Evolutionary conservation across 2,329 filamentous ascomycete genomes (phyloP).

Genomic region (Aureobasidium sp.): DNA sequence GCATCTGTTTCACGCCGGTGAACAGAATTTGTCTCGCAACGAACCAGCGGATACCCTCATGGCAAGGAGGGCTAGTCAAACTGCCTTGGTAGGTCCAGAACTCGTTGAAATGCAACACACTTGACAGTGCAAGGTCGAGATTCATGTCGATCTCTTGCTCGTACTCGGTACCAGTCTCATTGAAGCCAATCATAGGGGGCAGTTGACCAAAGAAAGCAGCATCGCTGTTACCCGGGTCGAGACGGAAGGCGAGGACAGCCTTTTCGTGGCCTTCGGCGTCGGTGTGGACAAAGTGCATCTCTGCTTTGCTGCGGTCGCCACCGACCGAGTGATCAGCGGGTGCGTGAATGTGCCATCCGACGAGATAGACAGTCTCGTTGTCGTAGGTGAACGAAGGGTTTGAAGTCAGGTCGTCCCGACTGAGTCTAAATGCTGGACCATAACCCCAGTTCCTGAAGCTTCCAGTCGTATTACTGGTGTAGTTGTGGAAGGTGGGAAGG

Average conservation of each 20-base stretch:
- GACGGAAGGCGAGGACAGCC: slow-evolving; percentile 39
- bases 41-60: slow-evolving; percentile 40
- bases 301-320: slow-evolving; percentile 35
- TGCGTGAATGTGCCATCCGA: slow-evolving; percentile 44
- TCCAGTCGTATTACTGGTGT: slow-evolving; percentile 15
- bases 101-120: slow-evolving; percentile 33
- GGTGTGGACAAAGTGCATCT: slow-evolving; percentile 43
- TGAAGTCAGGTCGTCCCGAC: slow-evolving; percentile 29
- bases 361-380: slow-evolving; percentile 39
- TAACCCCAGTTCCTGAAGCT: slow-evolving; percentile 41
- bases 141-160: slow-evolving; percentile 20
- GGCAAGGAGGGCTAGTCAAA: slow-evolving; percentile 40
- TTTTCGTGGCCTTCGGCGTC: slow-evolving; percentile 33
- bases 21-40: slow-evolving; percentile 34
- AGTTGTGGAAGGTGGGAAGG: slow-evolving; percentile 24
- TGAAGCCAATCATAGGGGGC: slow-evolving; percentile 32
- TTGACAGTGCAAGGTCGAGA: slow-evolving; percentile 26
- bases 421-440: slow-evolving; percentile 37
- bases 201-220: slow-evolving; percentile 36
- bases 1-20: slow-evolving; percentile 40
- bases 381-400: slow-evolving; percentile 38
- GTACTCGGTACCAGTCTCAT: slow-evolving; percentile 21
- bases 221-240: slow-evolving; percentile 35
- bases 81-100: slow-evolving; percentile 44
- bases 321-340: slow-evolving; percentile 43